Evolutionary conservation across 352 stramenopile species (phyloP).

Genomic region (Phytopythium litorale): DNA sequence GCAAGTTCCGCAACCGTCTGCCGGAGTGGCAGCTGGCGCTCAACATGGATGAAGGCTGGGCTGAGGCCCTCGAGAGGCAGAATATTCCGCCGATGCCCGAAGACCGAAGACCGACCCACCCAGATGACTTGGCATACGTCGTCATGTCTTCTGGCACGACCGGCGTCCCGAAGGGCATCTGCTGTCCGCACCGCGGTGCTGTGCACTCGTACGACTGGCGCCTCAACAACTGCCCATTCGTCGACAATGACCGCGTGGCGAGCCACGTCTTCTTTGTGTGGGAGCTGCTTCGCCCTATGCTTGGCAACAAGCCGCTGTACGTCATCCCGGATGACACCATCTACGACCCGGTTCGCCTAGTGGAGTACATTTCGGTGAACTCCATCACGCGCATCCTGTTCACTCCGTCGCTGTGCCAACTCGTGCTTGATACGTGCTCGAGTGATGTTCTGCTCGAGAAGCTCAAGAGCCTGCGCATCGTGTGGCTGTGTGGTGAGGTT

Average conservation of each 20-base stretch:
- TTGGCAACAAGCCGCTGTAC: constrained; percentile 86
- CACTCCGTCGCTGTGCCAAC: constrained; percentile 90
- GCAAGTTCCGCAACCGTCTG: constrained; percentile 54
- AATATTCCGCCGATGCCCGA: constrained; percentile 43
- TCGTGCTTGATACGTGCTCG: constrained; percentile 74
- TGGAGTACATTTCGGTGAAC: constrained; percentile 68
- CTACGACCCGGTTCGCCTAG: constrained; percentile 86
- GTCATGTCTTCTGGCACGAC: constrained; percentile 93
- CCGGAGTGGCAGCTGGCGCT: constrained; percentile 65
- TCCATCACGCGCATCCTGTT: constrained; percentile 91
- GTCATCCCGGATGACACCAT: constrained; percentile 92
- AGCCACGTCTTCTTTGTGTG: constrained; percentile 96
- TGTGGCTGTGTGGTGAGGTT: constrained; percentile 92
- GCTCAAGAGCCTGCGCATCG: constrained; percentile 75
- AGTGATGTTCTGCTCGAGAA: constrained; percentile 46
- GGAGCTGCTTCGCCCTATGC: constrained; percentile 89
- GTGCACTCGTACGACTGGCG: constrained; percentile 93
- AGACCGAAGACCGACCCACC: constrained; percentile 57
- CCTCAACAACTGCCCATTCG: constrained; percentile 65
- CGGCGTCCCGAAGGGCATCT: constrained; percentile 92
- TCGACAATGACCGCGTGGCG: constrained; percentile 78
- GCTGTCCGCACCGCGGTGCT: constrained; percentile 89
- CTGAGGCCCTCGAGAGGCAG: constrained; percentile 19
- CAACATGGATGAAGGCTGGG: constrained; percentile 62
- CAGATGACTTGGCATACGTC: constrained; percentile 90